phyloP scores from a whole-genome alignment of 176 grass and related monocot genomes.

The Hsuehochloa calcarea region DNA sequence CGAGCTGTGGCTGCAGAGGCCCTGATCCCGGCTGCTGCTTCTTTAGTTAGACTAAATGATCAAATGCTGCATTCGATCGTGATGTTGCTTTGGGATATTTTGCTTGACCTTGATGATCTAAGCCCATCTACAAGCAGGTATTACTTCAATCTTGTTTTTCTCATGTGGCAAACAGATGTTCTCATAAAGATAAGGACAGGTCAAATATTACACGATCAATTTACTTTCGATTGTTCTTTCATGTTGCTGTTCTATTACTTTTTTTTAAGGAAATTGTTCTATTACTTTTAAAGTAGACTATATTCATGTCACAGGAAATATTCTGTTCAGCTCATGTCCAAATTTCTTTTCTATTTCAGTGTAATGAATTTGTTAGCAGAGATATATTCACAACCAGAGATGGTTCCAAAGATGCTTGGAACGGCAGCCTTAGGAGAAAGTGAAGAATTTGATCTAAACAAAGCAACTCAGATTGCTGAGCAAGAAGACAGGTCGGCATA shows the following conservation, averaged over 20 bases:
- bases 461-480: slow-evolving; percentile 49
- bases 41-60: slow-evolving; percentile 85
- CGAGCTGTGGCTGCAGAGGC: slow-evolving; percentile 97
- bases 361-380: slow-evolving; percentile 99
- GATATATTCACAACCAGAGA: slow-evolving; percentile 93
- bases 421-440: slow-evolving; percentile 45
- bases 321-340: slow-evolving; percentile 3
- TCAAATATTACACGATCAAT: neutral
- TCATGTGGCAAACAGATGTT: neutral
- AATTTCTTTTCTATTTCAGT: slow-evolving; percentile 57
- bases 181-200: neutral
- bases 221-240: neutral
- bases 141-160: slow-evolving; percentile 19
- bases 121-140: slow-evolving; percentile 99
- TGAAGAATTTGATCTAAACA: slow-evolving; percentile 71
- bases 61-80: slow-evolving; percentile 77
- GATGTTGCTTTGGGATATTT: slow-evolving; percentile 99
- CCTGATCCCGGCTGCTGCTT: slow-evolving; percentile 82
- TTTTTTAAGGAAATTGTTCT: neutral
- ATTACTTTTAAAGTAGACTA: neutral
- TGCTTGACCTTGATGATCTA: slow-evolving; percentile 96
- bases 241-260: neutral
- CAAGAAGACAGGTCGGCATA: slow-evolving; percentile 43
- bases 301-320: slow-evolving; percentile 21
- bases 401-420: slow-evolving; percentile 95